Conservation (phyloP, 805 yeast genomes). For the Candida yuanshanica region DNA sequence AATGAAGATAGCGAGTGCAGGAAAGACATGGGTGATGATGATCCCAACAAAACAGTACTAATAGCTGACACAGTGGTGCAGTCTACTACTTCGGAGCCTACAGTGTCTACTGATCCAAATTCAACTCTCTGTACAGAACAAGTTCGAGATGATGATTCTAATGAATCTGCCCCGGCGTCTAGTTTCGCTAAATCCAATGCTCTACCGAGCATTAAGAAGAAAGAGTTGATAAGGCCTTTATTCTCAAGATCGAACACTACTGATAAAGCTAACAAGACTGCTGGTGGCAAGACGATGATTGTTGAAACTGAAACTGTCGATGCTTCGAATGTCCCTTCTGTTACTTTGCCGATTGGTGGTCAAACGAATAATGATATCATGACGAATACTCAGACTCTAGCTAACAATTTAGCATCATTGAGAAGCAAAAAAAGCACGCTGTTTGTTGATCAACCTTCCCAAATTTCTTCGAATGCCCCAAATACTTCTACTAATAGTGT, state of each 20-base stretch:
- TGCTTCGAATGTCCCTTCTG: constrained; percentile 29
- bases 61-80: background rate
- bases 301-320: constrained; percentile 63
- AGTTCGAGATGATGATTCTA: background rate
- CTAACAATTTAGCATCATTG: constrained; percentile 25
- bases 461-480: constrained; percentile 4
- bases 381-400: constrained; percentile 21
- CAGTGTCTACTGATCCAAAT: background rate
- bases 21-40: background rate
- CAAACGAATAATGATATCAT: constrained; percentile 11
- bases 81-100: background rate
- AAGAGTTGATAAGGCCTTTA: constrained; percentile 20
- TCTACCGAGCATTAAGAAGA: constrained; percentile 11
- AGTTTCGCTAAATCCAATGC: background rate
- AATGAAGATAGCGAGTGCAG: background rate
- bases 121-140: no score
- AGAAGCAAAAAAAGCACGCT: constrained; percentile 32
- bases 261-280: constrained; percentile 14
- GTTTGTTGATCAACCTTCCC: constrained; percentile 19
- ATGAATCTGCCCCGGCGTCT: background rate
- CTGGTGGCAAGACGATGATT: constrained; percentile 33
- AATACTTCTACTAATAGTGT: constrained; percentile 5
- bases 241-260: constrained; percentile 22
- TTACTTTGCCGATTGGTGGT: constrained; percentile 22
- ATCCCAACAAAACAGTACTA: background rate